Evolutionary conservation across 345 rosid species (phyloP).

Genomic region (Sonneratia caseolaris): DNA sequence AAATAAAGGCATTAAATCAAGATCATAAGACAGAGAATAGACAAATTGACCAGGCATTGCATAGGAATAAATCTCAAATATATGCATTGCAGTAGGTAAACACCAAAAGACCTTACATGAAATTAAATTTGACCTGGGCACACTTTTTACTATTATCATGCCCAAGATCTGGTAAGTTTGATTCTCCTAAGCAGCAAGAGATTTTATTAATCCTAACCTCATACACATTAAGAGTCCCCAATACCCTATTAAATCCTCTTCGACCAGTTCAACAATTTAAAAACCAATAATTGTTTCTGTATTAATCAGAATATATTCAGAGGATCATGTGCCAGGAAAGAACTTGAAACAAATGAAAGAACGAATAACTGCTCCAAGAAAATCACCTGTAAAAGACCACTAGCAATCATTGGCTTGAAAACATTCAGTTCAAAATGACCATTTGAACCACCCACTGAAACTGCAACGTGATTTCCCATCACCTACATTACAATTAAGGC

Average conservation of each 20-base stretch:
- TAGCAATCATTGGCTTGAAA: conserved; percentile 95
- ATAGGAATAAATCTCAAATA: not conserved
- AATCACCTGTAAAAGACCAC: conserved; percentile 72
- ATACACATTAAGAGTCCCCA: not conserved
- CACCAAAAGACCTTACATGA: not conserved
- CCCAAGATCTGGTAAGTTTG: not conserved
- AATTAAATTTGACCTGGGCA: not conserved
- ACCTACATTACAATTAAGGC: conserved; percentile 37
- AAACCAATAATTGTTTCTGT: not conserved
- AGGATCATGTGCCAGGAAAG: not conserved
- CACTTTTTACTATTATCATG: not conserved
- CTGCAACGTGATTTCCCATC: conserved; percentile 87
- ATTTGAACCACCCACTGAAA: conserved; percentile 89
- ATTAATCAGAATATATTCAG: too few species aligned
- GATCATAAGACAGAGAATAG: not conserved
- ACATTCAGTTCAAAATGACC: conserved; percentile 95
- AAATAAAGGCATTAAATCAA: not conserved
- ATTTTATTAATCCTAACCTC: not conserved
- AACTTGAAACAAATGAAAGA: not conserved
- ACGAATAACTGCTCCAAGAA: not conserved
- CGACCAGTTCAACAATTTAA: not conserved
- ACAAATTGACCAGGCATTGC: not conserved
- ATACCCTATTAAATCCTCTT: not conserved
- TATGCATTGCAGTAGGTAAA: not conserved
- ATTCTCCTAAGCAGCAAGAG: not conserved